Percentiles rank a stretch among this genome's conserved stretches.
These are phyloP conservation scores for Cyberlindnera veronae DNA, from an alignment of 805 yeast genomes.

Conservation along the genomic window DNA sequence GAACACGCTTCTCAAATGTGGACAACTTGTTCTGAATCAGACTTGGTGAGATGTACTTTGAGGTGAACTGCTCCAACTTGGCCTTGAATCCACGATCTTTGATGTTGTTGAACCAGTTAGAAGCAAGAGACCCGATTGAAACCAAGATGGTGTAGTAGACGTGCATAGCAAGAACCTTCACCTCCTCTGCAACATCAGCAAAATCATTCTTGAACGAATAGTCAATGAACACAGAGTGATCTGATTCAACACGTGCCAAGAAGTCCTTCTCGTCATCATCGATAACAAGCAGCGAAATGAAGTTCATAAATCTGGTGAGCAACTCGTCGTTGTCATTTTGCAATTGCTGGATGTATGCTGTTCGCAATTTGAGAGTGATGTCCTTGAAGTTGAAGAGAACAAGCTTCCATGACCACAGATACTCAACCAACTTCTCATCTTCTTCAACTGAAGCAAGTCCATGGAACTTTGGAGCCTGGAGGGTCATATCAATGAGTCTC, in stretches of 20 bases:
- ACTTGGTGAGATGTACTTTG: constrained; percentile 57
- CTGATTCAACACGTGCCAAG: constrained; percentile 17
- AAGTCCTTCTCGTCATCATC: constrained; percentile 23
- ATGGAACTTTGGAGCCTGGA: constrained; percentile 30
- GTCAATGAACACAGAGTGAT: constrained; percentile 24
- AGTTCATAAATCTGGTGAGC: constrained; percentile 49
- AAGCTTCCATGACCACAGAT: constrained; percentile 68
- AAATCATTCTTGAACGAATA: constrained; percentile 14
- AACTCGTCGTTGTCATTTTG: constrained; percentile 38
- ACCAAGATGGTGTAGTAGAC: constrained; percentile 48
- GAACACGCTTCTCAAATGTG: constrained; percentile 43
- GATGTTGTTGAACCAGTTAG: constrained; percentile 67
- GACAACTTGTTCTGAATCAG: constrained; percentile 56
- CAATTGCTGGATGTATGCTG: constrained; percentile 56
- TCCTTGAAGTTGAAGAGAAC: constrained; percentile 59
- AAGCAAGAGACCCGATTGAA: constrained; percentile 53
- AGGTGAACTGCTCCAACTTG: constrained; percentile 60
- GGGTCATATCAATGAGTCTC: constrained; percentile 35
- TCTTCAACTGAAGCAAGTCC: constrained; percentile 37
- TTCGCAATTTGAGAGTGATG: constrained; percentile 61
- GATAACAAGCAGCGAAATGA: constrained; percentile 53
- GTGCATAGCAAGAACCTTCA: constrained; percentile 42
- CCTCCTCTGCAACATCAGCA: constrained; percentile 24
- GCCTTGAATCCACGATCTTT: constrained; percentile 63
- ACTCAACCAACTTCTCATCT: constrained; percentile 36